phyloP scores from a whole-genome alignment of 495 filamentous ascomycete species.

The Copromyces sp. region DNA sequence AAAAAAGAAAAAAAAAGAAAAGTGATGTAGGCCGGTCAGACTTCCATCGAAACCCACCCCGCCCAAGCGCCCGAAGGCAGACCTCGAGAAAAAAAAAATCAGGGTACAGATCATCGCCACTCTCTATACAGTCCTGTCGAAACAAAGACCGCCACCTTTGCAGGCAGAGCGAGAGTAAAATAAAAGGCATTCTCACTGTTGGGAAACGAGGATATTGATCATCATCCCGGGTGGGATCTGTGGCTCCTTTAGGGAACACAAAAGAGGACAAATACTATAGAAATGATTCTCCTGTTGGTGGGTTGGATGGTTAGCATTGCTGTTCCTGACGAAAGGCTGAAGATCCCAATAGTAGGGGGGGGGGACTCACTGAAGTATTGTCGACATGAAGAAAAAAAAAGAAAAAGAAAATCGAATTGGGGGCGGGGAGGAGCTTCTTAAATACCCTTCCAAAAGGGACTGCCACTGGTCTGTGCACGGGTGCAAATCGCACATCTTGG shows the following conservation, averaged over 20 bases:
- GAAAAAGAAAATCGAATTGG: constrained; percentile 19
- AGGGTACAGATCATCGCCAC: constrained; percentile 56
- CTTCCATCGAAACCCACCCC: constrained; percentile 53
- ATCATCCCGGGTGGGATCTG: constrained; percentile 56
- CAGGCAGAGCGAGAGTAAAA: constrained; percentile 42
- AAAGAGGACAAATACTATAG: constrained; percentile 75
- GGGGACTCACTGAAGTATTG: constrained; percentile 48
- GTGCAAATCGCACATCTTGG: constrained; percentile 37
- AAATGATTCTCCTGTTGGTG: constrained; percentile 62
- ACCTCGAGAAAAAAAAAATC: constrained; percentile 31
- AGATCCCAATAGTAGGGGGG: constrained; percentile 33
- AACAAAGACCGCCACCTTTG: constrained; percentile 36
- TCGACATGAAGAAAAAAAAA: constrained; percentile 46
- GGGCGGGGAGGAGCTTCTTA: constrained; percentile 8
- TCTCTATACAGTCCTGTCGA: constrained; percentile 41
- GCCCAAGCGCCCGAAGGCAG: constrained; percentile 43
- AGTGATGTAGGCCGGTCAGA: constrained; percentile 45
- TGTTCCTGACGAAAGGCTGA: too few relatives aligned
- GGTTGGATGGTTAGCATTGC: constrained; percentile 26
- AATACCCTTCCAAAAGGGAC: constrained; percentile 27
- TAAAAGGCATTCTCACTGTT: constrained; percentile 45
- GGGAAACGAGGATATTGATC: constrained; percentile 48
- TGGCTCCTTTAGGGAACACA: constrained; percentile 66
- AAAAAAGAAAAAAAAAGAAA: too few relatives aligned
- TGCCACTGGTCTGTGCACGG: constrained; percentile 18